These are phyloP conservation scores for Eremothecium coryli DNA, from an alignment of 1,139 yeast species.

Conservation along the genomic window DNA sequence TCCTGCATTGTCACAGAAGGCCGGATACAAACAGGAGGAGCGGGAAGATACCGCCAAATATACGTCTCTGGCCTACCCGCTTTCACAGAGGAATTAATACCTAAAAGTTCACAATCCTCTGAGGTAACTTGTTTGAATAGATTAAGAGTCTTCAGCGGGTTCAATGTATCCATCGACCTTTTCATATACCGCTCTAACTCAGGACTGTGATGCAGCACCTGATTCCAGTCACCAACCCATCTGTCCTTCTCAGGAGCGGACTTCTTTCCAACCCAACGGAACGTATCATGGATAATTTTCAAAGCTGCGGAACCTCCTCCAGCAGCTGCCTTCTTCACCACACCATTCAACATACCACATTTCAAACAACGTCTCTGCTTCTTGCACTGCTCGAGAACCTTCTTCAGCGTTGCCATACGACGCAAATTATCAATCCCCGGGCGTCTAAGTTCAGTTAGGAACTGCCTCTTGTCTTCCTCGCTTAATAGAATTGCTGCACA, in stretches of 20 bases:
- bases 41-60: slow-evolving; percentile 94
- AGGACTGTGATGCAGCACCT: slow-evolving; percentile 62
- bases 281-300: slow-evolving; percentile 91
- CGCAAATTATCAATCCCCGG: slow-evolving; percentile 88
- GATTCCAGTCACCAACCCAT: slow-evolving; percentile 82
- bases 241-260: slow-evolving; percentile 71
- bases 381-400: slow-evolving; percentile 82
- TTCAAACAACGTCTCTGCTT: slow-evolving; percentile 84
- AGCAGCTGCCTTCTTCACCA: slow-evolving; percentile 92
- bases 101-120: slow-evolving; percentile 83
- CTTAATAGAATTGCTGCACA: slow-evolving; percentile 75
- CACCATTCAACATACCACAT: slow-evolving; percentile 89
- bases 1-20: slow-evolving; percentile 96
- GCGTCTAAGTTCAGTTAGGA: slow-evolving; percentile 65
- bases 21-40: slow-evolving; percentile 97
- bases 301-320: slow-evolving; percentile 89
- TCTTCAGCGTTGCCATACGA: slow-evolving; percentile 80
- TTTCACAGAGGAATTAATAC: slow-evolving; percentile 66
- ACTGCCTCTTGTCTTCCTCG: slow-evolving; percentile 61
- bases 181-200: slow-evolving; percentile 83
- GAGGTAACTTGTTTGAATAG: slow-evolving; percentile 80
- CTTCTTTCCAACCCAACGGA: slow-evolving; percentile 91
- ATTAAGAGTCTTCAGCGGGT: slow-evolving; percentile 82
- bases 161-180: slow-evolving; percentile 86
- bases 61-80: slow-evolving; percentile 96